A percentile compares a stretch with the other conserved stretches of the same genome.
These are phyloP conservation scores for Polygonum maritimum DNA, from an alignment of 148 eudicot genomes.

Conservation along the genomic window DNA sequence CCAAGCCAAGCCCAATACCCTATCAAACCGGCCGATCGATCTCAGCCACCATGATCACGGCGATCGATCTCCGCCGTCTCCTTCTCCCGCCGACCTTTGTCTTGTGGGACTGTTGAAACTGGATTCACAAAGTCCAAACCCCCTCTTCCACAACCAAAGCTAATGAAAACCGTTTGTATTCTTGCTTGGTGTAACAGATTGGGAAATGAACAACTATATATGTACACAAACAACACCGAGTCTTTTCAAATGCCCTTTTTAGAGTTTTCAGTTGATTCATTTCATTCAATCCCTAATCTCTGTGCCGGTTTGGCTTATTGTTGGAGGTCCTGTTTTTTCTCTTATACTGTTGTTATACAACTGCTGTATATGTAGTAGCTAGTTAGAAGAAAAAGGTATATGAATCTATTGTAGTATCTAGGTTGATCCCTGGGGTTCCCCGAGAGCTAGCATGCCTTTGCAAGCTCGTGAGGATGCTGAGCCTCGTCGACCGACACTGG, in stretches of 20 bases:
- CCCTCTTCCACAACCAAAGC: neutral
- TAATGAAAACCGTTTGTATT: neutral
- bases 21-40: no score
- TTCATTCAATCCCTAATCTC: neutral
- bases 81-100: no score
- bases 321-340: neutral
- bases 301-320: neutral
- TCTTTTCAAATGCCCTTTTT: slow-evolving; percentile 41
- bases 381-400: neutral
- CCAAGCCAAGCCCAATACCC: no score
- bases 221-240: slow-evolving; percentile 31
- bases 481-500: neutral
- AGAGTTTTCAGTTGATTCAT: neutral
- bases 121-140: no score
- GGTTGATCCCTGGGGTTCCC: slow-evolving; percentile 1
- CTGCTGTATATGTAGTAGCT: neutral
- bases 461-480: neutral
- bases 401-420: slow-evolving; percentile 1
- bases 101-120: no score
- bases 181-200: slow-evolving; percentile 28
- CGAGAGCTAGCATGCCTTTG: neutral
- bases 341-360: neutral
- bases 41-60: no score
- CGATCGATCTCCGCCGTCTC: no score
- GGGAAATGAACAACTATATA: slow-evolving; percentile 51